Evolutionary conservation across 768 basidiomycete genomes (phyloP), one percentile per base, ranked within the genome.

Genomic region (Suillus weaverae): DNA sequence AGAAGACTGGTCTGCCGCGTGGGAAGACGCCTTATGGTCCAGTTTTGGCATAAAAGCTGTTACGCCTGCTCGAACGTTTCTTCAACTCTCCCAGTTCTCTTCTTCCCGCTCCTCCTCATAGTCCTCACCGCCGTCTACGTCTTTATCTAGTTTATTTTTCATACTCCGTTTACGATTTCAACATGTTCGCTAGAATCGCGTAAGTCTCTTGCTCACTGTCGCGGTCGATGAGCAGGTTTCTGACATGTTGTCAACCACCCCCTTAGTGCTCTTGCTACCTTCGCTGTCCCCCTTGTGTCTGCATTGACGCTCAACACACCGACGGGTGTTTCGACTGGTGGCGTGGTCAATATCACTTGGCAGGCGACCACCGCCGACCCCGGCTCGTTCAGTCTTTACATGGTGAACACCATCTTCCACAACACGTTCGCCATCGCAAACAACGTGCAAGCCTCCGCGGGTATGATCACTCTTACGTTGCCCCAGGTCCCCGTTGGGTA

Each of bases 181-280:
- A 70, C 72, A 87, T 88, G 87, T 79, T 86, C 68, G 73, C 71
- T 69, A 81, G 82, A 70, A 74, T 86, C 72, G 76, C 74, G 86
- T 85, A 60, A 16, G 81, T 72, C 0, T 4, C 33, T 1, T 14
- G 32, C 41, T 1, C 38, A 38, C 4, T 59, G 32, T 18, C 50
- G 53, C 22, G 30, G 2, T 5, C 46, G 38, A 60, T 43, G 59
- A 55, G n/a, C 16, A 22, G 39, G 51, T 11, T 35, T 50, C 63
- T 35, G 26, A 64, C 60, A 59, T 30, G 22, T 61, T 59, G 83
- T 14, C 79, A 83, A 62, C 81, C 83, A 36, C 38, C 51, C 18
- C 43, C 3, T 32, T 41, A 41, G 50, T 44, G 77, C 87, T 68
- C 73, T 81, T 51, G 70, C 86, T 67, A 76, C 81, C 63, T 73